Conservation (phyloP, 139 green algal genomes). For the Yamagishiella unicocca region DNA sequence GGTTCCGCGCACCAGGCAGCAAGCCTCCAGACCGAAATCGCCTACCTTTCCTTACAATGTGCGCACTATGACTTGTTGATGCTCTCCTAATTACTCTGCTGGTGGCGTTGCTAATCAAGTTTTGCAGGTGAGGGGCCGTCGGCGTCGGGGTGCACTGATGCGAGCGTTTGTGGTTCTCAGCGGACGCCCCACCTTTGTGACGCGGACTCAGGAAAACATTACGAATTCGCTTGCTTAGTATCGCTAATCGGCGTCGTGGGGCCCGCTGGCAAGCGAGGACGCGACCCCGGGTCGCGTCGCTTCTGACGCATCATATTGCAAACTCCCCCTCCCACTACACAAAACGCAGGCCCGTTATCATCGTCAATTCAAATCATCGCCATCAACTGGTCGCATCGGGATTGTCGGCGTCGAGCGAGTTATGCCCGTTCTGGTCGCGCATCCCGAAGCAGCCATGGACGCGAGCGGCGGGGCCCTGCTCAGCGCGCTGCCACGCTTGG, state of each 20-base stretch:
- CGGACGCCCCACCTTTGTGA: neutral
- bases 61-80: too few relatives aligned
- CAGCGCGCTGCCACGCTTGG: neutral
- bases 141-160: neutral
- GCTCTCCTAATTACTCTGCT: neutral
- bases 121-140: too few relatives aligned
- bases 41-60: neutral
- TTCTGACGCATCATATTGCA: neutral
- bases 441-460: neutral
- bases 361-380: neutral
- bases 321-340: neutral
- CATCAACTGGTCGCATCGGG: neutral
- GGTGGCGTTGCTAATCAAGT: neutral
- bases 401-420: neutral
- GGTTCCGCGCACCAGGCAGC: neutral
- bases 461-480: neutral
- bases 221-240: neutral
- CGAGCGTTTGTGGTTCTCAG: neutral
- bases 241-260: neutral
- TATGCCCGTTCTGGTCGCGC: neutral
- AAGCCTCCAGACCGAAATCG: neutral
- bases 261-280: neutral
- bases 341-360: neutral
- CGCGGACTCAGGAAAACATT: neutral
- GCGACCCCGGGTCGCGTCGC: slow-evolving; percentile 9